phyloP scores from a whole-genome alignment of 2,329 filamentous ascomycete species.

The Colletotrichum phormii region DNA sequence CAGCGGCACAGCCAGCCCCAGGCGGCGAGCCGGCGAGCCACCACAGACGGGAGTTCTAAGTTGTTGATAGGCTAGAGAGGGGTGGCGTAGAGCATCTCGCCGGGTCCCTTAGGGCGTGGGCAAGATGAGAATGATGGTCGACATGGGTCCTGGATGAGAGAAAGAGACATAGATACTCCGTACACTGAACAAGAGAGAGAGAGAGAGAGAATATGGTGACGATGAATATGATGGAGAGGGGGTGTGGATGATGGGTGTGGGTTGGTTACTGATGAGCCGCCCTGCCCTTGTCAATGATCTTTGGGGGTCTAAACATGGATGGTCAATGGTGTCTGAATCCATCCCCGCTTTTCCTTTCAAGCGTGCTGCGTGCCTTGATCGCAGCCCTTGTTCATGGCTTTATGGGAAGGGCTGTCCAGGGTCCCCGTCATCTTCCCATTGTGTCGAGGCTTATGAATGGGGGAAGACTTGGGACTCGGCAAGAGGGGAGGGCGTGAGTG shows the following conservation, averaged over 20 bases:
- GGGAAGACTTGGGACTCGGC: too few relatives aligned
- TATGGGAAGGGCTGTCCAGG: background rate
- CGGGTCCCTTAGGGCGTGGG: background rate
- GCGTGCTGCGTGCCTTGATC: background rate
- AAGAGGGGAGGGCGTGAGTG: background rate
- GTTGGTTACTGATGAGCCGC: background rate
- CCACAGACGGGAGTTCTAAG: background rate
- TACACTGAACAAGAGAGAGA: background rate
- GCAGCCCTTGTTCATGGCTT: constrained; percentile 3
- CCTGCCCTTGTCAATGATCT: constrained; percentile 14
- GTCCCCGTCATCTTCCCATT: background rate
- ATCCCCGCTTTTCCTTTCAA: constrained; percentile 34
- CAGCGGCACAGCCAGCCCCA: too few relatives aligned
- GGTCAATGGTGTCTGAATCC: constrained; percentile 8
- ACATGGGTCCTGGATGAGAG: background rate
- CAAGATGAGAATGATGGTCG: background rate
- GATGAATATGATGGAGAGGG: background rate
- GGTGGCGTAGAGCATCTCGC: background rate
- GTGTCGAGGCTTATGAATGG: background rate
- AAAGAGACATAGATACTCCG: background rate
- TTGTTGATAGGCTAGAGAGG: background rate
- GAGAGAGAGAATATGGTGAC: background rate
- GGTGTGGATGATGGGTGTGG: background rate
- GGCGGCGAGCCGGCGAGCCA: background rate
- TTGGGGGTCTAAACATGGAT: constrained; percentile 10